A percentile compares a stretch with the other conserved stretches of the same genome.
These are phyloP conservation scores for Penicillium simplicissimum DNA, from an alignment of 495 filamentous ascomycete species.

Conservation along the genomic window DNA sequence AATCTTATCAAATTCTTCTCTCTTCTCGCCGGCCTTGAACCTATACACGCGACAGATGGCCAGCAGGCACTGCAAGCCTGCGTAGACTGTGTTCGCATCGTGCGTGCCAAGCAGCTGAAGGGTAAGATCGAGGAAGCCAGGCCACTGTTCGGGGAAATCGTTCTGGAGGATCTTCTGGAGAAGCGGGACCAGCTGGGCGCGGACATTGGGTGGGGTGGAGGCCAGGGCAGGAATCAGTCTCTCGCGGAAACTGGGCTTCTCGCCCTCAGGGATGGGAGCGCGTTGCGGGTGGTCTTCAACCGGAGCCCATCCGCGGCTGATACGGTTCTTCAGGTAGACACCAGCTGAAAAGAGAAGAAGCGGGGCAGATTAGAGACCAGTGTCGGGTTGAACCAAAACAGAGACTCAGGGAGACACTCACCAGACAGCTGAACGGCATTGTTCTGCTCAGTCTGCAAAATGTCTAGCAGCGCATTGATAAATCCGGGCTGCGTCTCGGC, in stretches of 20 bases:
- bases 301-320: conserved; percentile 83
- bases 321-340: conserved; percentile 96
- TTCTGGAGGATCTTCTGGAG: conserved; percentile 93
- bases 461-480: conserved; percentile 85
- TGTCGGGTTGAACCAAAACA: not conserved
- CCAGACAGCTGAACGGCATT: conserved; percentile 80
- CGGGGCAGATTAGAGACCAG: conserved; percentile 17
- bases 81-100: conserved; percentile 82
- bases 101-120: conserved; percentile 80
- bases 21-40: conserved; percentile 82
- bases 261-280: conserved; percentile 78
- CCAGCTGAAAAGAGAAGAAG: conserved; percentile 62
- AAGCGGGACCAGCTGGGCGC: conserved; percentile 86
- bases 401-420: conserved; percentile 44
- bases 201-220: conserved; percentile 73
- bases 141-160: conserved; percentile 95
- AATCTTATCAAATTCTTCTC: conserved; percentile 90
- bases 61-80: conserved; percentile 89
- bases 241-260: conserved; percentile 83
- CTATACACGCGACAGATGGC: conserved; percentile 91
- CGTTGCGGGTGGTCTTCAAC: conserved; percentile 65
- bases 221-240: conserved; percentile 87
- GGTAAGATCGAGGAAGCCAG: conserved; percentile 87
- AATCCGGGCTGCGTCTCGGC: conserved; percentile 91
- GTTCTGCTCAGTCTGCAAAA: conserved; percentile 85